phyloP scores from a whole-genome alignment of 1,284 basidiomycete species.

The Apiotrichum akiyoshidainum region DNA sequence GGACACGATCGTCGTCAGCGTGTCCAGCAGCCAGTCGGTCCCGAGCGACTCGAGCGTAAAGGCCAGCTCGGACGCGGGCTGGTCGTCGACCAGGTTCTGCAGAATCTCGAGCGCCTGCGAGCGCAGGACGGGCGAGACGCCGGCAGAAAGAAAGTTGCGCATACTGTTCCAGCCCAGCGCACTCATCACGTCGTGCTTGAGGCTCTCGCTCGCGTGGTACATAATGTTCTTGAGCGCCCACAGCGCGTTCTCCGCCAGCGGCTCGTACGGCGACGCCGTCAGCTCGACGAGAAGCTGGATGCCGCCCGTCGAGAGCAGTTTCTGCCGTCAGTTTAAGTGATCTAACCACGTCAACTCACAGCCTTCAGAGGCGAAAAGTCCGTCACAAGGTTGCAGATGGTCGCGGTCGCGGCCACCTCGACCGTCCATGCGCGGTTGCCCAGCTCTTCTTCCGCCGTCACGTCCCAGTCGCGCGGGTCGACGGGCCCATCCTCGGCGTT shows the following conservation, averaged over 20 bases:
- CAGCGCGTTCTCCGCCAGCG: conserved; percentile 64
- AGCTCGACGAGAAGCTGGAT: conserved; percentile 63
- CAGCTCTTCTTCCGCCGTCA: conserved; percentile 26
- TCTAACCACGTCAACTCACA: conserved; percentile 52
- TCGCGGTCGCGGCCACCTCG: conserved; percentile 66
- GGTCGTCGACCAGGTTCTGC: conserved; percentile 47
- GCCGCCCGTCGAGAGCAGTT: conserved; percentile 62
- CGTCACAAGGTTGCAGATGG: conserved; percentile 77
- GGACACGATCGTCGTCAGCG: conserved; percentile 3
- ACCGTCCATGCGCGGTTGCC: conserved; percentile 66
- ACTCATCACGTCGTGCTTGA: conserved; percentile 64
- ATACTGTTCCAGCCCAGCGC: conserved; percentile 60
- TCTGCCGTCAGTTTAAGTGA: conserved; percentile 47
- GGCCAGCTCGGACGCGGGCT: conserved; percentile 31
- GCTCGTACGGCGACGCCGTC: conserved; percentile 56
- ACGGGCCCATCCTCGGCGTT: conserved; percentile 7
- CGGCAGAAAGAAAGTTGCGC: conserved; percentile 17
- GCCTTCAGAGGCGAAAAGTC: conserved; percentile 77
- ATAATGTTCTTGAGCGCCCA: conserved; percentile 80
- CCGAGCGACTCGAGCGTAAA: conserved; percentile 38
- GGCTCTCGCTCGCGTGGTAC: conserved; percentile 59
- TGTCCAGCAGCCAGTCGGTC: conserved; percentile 29
- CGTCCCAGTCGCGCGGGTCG: conserved; percentile 13
- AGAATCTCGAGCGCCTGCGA: conserved; percentile 42
- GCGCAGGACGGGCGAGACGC: conserved; percentile 29